Conservation (phyloP, 1,284 basidiomycete species). For the Mycosarcoma maydis region DNA sequence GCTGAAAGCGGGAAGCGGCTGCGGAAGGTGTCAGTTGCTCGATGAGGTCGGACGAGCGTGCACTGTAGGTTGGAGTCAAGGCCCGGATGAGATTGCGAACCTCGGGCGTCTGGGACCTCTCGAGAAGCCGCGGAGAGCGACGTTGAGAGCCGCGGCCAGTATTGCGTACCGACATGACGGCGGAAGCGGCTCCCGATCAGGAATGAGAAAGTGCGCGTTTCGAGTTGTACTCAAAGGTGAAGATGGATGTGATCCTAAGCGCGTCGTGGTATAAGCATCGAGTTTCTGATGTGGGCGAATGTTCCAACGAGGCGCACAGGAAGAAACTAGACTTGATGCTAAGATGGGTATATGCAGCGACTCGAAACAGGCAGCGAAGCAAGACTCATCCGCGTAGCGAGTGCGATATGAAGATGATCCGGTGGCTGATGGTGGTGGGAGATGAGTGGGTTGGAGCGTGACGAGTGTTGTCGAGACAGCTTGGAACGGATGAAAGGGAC, state of each 20-base stretch:
- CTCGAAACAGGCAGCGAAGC: background rate
- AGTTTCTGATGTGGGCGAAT: too few relatives aligned
- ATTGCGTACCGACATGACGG: conserved; percentile 17
- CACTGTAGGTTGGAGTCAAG: conserved; percentile 8
- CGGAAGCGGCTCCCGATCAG: background rate
- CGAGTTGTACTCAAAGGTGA: too few relatives aligned
- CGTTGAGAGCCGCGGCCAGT: conserved; percentile 8
- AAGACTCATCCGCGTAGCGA: too few relatives aligned
- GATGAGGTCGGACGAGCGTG: conserved; percentile 23
- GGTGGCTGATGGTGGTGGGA: background rate
- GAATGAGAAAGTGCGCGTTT: too few relatives aligned
- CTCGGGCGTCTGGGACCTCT: conserved; percentile 22
- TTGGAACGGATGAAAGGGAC: conserved; percentile 1
- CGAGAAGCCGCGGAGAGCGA: conserved; percentile 26
- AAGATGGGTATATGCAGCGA: too few relatives aligned
- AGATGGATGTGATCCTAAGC: too few relatives aligned
- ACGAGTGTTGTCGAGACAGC: too few relatives aligned
- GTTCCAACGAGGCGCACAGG: too few relatives aligned
- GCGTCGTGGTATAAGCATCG: too few relatives aligned
- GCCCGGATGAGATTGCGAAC: conserved; percentile 1
- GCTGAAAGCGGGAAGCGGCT: conserved; percentile 6
- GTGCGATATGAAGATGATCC: background rate
- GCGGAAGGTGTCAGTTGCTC: conserved; percentile 31
- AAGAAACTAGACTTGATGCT: too few relatives aligned
- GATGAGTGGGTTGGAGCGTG: background rate